phyloP scores from a whole-genome alignment of 768 basidiomycete species.

The Lyophyllum shimeji region DNA sequence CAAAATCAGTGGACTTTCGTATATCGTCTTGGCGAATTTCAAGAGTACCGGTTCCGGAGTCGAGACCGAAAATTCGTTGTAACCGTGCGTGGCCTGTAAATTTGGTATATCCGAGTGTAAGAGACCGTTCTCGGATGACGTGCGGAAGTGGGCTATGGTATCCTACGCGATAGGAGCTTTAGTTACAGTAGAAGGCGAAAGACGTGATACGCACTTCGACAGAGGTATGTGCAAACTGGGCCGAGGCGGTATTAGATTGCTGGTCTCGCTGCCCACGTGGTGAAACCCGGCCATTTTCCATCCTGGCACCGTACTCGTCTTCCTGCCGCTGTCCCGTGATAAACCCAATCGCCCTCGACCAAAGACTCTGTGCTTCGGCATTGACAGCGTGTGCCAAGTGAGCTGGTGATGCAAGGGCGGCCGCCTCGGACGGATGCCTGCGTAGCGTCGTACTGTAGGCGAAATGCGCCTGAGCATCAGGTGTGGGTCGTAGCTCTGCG shows the following conservation, averaged over 20 bases:
- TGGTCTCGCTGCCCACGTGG: conserved; percentile 29
- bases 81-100: conserved; percentile 71
- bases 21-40: conserved; percentile 94
- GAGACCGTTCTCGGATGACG: conserved; percentile 63
- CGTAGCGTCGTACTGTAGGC: conserved; percentile 81
- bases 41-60: conserved; percentile 76
- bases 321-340: conserved; percentile 37
- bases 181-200: conserved; percentile 2
- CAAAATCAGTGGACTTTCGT: conserved; percentile 91
- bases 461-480: conserved; percentile 72
- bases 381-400: conserved; percentile 46
- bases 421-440: conserved; percentile 56
- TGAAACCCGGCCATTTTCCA: conserved; percentile 40
- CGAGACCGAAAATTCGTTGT: conserved; percentile 92
- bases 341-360: conserved; percentile 42
- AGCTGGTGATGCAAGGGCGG: conserved; percentile 44
- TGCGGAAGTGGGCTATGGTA: conserved; percentile 68
- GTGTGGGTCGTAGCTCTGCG: conserved; percentile 53
- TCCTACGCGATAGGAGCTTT: conserved; percentile 45
- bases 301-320: conserved; percentile 24
- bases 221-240: conserved; percentile 65
- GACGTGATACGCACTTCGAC: conserved; percentile 48
- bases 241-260: conserved; percentile 58
- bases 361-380: conserved; percentile 49
- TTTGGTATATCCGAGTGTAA: conserved; percentile 58